Evolutionary conservation across 2,329 filamentous ascomycete genomes (phyloP), one percentile per base, ranked within the genome.

Genomic region (Allantophomopsis cytisporea): DNA sequence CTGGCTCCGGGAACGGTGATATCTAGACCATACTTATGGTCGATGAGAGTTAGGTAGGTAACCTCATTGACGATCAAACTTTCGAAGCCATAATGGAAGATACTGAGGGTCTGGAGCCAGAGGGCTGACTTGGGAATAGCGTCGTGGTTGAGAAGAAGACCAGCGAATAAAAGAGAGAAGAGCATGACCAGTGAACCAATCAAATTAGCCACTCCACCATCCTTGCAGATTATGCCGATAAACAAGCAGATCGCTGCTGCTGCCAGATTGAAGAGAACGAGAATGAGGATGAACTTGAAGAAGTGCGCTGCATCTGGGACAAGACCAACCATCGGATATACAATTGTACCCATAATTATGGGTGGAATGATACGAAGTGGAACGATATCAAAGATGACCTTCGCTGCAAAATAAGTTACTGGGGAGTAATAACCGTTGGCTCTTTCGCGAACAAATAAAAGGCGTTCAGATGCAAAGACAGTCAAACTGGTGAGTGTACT

Each of bases 61-160:
- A 95, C 93, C 63, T 98, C 91, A 55, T 96, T 98, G 50, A 98
- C 91, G 46, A 96, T 94, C 12, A 98, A 72, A 2, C 85, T 83
- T 66, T 98, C 91, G 51, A 96, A 96, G 5, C 82, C 89, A 55
- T 94, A 98, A 58, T 98, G 91, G 71, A 98, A 98, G 46, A 98
- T 98, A 2, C 88, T 95, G 7, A 98, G 65, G 62, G 74, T 76
- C 66, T 98, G 91, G 38, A 98, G 63, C 91, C 91, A 98, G 45
- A 87, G 61, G 2, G 89, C 83, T 2, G 84, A 76, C 37, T 74
- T 69, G 1, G 91, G 91, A 39, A 95, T 95, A 21, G 85, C 87
- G 57, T 95, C 80, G 56, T 94, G 87, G 59, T 98, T 98, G 44
- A 98, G 74, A 41, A 98, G 69, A 43, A 98, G 77, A 41, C 91